These are phyloP conservation scores for Monosporascus sp. DNA, from an alignment of 2,329 filamentous ascomycete species.

Conservation along the genomic window DNA sequence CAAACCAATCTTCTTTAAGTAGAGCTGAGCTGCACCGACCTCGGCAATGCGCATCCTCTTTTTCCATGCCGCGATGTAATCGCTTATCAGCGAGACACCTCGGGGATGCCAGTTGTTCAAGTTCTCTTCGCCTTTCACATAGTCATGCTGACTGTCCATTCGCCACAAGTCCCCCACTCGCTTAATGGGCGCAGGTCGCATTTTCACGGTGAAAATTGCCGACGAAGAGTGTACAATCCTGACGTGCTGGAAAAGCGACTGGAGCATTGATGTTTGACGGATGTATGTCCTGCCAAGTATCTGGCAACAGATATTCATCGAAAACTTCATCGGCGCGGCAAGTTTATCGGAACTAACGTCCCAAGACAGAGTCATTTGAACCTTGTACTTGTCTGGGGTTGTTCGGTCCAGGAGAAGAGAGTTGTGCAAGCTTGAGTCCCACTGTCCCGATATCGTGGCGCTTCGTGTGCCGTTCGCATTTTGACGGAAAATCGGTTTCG, in stretches of 20 bases:
- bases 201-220: constrained; percentile 77
- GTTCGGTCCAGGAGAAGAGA: constrained; percentile 91
- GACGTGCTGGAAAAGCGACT: constrained; percentile 77
- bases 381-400: constrained; percentile 86
- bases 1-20: constrained; percentile 54
- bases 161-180: constrained; percentile 90
- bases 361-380: constrained; percentile 84
- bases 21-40: constrained; percentile 67
- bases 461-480: constrained; percentile 88
- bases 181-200: constrained; percentile 86
- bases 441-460: constrained; percentile 83
- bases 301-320: constrained; percentile 73
- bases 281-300: constrained; percentile 80
- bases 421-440: constrained; percentile 91
- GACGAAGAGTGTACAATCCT: constrained; percentile 83
- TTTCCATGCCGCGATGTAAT: constrained; percentile 73
- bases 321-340: constrained; percentile 83
- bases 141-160: constrained; percentile 90
- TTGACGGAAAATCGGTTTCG: constrained; percentile 71
- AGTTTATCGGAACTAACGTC: constrained; percentile 78
- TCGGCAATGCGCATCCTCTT: constrained; percentile 70
- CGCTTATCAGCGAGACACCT: constrained; percentile 83
- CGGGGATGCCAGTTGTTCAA: constrained; percentile 81
- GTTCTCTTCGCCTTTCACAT: constrained; percentile 91
- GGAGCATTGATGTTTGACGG: constrained; percentile 80